Evolutionary conservation across 495 filamentous ascomycete species (phyloP).

Genomic region (Podospora bellae-mahoneyi): DNA sequence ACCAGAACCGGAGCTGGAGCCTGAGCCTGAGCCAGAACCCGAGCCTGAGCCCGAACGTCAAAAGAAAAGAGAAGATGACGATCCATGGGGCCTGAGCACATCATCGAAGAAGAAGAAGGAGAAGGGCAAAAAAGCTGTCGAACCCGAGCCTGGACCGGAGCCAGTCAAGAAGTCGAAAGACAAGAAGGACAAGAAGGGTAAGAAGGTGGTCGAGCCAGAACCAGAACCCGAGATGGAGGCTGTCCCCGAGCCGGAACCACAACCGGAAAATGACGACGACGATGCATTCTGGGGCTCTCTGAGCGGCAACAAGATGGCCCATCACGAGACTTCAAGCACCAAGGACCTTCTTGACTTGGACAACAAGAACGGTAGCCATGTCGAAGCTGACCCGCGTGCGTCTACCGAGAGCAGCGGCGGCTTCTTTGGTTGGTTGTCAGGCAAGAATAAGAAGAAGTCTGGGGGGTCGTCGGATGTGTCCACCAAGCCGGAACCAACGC

Average conservation of each 20-base stretch:
- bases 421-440: conserved; percentile 34
- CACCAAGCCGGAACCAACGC: conserved; percentile 40
- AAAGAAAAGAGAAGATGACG: conserved; percentile 18
- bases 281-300: conserved; percentile 15
- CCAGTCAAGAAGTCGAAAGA: conserved; percentile 16
- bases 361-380: conserved; percentile 4
- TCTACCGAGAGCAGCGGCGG: conserved; percentile 35
- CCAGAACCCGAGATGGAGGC: conserved; percentile 18
- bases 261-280: conserved; percentile 21
- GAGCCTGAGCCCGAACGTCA: conserved; percentile 24
- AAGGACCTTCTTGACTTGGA: conserved; percentile 36
- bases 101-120: conserved; percentile 35
- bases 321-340: conserved; percentile 2
- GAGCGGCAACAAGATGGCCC: not conserved
- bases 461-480: conserved; percentile 19
- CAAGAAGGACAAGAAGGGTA: conserved; percentile 34
- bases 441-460: conserved; percentile 37
- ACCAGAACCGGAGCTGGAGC: conserved; percentile 12
- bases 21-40: conserved; percentile 16
- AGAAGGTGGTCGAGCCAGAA: conserved; percentile 19
- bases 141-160: conserved; percentile 20
- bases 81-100: conserved; percentile 17
- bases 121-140: conserved; percentile 23
- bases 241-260: conserved; percentile 22
- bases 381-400: conserved; percentile 24